phyloP scores from a whole-genome alignment of 352 stramenopile species.

The Plasmopara halstedii region DNA sequence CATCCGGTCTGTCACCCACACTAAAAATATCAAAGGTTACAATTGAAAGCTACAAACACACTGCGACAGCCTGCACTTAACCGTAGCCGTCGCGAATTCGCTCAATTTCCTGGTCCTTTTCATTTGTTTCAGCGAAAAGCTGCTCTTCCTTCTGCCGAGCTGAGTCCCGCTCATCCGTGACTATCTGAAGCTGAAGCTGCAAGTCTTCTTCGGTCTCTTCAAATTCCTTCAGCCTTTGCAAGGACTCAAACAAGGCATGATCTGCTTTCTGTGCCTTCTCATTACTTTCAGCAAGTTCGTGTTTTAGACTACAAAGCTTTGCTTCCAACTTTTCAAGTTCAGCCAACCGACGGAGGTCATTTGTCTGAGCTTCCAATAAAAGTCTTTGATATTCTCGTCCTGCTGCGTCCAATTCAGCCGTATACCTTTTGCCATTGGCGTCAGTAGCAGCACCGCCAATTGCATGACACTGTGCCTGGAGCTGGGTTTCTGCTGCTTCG shows the following conservation, averaged over 20 bases:
- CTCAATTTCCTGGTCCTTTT: slow-evolving; percentile 85
- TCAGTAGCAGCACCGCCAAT: not conserved
- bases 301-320: slow-evolving; percentile 43
- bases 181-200: slow-evolving; percentile 71
- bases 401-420: slow-evolving; percentile 9
- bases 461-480: slow-evolving; percentile 2
- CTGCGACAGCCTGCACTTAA: slow-evolving; percentile 11
- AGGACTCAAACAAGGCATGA: slow-evolving; percentile 24
- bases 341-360: slow-evolving; percentile 55
- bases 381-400: slow-evolving; percentile 40
- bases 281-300: slow-evolving; percentile 28
- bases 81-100: slow-evolving; percentile 81
- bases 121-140: slow-evolving; percentile 72
- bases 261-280: slow-evolving; percentile 24
- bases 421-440: slow-evolving; percentile 9
- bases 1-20: slow-evolving; percentile 85
- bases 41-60: not conserved
- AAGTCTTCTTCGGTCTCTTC: slow-evolving; percentile 75
- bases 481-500: slow-evolving; percentile 25
- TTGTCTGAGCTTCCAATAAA: slow-evolving; percentile 62
- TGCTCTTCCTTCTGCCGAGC: slow-evolving; percentile 79
- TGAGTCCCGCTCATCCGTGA: slow-evolving; percentile 78
- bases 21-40: slow-evolving; percentile 20
- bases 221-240: slow-evolving; percentile 40
- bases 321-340: slow-evolving; percentile 70